Evolutionary conservation across 75 land plant species (phyloP), one percentile per base, ranked within the genome.

Genomic region (Isoetes taiwanensis): DNA sequence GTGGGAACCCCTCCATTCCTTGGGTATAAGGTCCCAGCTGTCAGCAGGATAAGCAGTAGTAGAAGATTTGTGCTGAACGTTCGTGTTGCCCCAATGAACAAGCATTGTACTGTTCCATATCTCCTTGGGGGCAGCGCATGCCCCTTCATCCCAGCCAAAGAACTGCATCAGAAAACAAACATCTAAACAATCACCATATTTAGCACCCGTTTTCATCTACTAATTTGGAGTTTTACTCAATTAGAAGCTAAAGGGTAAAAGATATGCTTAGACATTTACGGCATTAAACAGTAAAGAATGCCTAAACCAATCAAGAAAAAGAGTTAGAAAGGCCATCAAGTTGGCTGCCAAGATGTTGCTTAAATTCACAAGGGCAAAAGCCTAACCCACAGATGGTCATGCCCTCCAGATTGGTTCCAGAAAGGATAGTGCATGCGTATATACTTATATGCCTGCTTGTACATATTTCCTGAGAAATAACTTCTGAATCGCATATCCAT

Each of bases 91-190:
- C 97, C 97, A 91, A 48, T 91, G 97, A 8, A 81, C 82, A 41
- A 91, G 64, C 89, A 91, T 83, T 74, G 70, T 83, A 64, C 97
- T 83, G 34, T 77, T 81, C 97, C 97, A 87, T 30, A 91, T 91
- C 78, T 91, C 97, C 63, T 87, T 91, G 2, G 97, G 97, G 17
- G 97, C 97, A 61, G 82, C 78, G 65, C 97, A 91, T 62, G 97
- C 97, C 63, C 97, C 97, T 75, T 91, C 97, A 81, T 91, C 97
- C 97, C 97, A 91, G 43, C 89, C 66, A 75, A 91, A 91, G 43
- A 64, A 75, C 97, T 91, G 85, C n/a, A 16, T 27, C 28, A 21
- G 27, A 14, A 14, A 60, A n/a, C 21, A 2, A 2, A 60, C 19
- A 25, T n/a, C n/a, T n/a, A n/a, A n/a, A n/a, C n/a, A n/a, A n/a